Base-by-base conservation (phyloP, 176 grass and related monocot species). In the Lolium perenne region DNA sequence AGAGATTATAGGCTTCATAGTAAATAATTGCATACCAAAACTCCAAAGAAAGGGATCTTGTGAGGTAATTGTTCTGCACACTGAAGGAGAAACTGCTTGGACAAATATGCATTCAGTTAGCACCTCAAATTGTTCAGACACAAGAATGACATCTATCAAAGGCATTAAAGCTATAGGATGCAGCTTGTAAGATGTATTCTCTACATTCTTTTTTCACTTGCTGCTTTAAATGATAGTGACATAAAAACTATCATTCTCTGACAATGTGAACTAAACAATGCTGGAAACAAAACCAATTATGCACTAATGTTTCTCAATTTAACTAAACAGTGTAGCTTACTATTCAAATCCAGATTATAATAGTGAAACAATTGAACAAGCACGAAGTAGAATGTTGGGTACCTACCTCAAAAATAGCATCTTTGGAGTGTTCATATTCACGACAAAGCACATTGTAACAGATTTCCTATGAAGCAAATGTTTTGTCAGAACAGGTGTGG, bases 1-100 rank as follows among this genome's bases (percentile, higher is more conserved):
- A 21, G 48, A 76, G 3, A 22, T 18, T 15, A 77, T 32, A 38
- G 40, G 21, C 32, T 75, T 81, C 60, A 62, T 64, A 72, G 68
- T 71, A 83, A 91, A 58, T 38, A 61, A 38, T 57, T 46, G 54
- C 93, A 46, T 95, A 98, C 97, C 97, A 98, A 85, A 77, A 98
- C 97, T 80, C 88, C 94, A 87, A 94, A 96, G 65, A 98, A 92
- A 58, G 97, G 97, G 84, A 93, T 89, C 88, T 98, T 98, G 88
- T 98, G 97, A 64, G 97, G 97, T 72, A 98, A 77, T 85, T 98
- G 97, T 83, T 95, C 94, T 5, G 92, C 92, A 45, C 92, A 95
- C 65, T 96, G 82, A 83, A 98, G 91, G 86, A 98, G 84, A 74
- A 98, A 88, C 97, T 98, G 86, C 63, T 87, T 53, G 8, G 79